A percentile compares a stretch with the other conserved stretches of the same genome.
Evolutionary conservation across 1,284 basidiomycete genomes (phyloP).

Genomic region (Coniferiporia sulphurascens): DNA sequence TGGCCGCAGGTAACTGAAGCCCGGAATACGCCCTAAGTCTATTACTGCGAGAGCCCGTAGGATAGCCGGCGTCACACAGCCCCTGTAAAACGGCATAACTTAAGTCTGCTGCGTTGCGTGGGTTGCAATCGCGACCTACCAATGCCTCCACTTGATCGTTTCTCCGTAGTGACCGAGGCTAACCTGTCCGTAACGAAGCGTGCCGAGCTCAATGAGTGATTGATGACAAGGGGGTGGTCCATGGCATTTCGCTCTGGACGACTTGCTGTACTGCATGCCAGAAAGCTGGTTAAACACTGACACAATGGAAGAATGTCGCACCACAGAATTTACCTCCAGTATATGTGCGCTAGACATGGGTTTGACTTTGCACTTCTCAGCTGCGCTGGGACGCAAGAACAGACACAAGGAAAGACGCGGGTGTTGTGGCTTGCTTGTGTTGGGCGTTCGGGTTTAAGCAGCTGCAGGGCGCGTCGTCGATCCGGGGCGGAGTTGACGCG

Average conservation of each 20-base stretch:
- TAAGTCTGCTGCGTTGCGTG: neutral
- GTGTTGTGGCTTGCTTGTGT: neutral
- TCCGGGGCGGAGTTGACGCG: too few species aligned
- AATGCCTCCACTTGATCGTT: constrained; percentile 67
- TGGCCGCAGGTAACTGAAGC: constrained; percentile 48
- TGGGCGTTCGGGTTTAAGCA: neutral
- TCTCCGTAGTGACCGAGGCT: constrained; percentile 46
- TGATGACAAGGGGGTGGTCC: constrained; percentile 57
- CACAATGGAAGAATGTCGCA: too few species aligned
- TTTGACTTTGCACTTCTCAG: neutral
- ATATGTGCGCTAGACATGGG: constrained; percentile 10
- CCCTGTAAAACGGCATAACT: constrained; percentile 39
- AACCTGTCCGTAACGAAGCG: constrained; percentile 57
- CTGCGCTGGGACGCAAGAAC: neutral
- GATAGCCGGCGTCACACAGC: constrained; percentile 60
- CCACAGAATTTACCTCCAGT: constrained; percentile 8
- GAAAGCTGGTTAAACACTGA: neutral
- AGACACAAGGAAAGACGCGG: neutral
- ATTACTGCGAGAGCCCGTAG: constrained; percentile 43
- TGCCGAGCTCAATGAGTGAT: constrained; percentile 45
- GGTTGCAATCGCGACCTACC: constrained; percentile 38
- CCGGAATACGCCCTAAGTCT: constrained; percentile 40
- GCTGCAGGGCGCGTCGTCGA: neutral
- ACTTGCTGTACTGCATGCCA: constrained; percentile 59
- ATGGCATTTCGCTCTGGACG: constrained; percentile 60